A percentile compares a stretch with the other conserved stretches of the same genome.
Evolutionary conservation across 805 yeast genomes (phyloP).

Genomic region (Cyberlindnera xylosilytica): DNA sequence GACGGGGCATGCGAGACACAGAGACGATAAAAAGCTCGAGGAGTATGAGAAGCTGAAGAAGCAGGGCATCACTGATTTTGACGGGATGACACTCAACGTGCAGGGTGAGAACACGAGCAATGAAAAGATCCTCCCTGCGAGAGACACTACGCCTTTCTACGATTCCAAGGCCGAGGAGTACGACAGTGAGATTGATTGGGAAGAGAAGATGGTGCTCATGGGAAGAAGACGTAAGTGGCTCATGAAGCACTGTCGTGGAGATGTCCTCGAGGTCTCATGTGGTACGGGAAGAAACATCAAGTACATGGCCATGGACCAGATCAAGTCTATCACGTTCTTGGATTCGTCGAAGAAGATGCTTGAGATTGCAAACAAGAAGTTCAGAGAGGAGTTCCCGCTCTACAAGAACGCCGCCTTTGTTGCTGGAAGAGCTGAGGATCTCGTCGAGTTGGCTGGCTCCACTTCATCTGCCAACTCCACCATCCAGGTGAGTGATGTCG

Average conservation of each 20-base stretch:
- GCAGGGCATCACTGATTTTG: slow-evolving; percentile 31
- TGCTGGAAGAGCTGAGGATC: slow-evolving; percentile 84
- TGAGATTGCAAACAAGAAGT: slow-evolving; percentile 72
- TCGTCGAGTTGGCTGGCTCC: slow-evolving; percentile 50
- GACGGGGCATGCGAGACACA: slow-evolving; percentile 56
- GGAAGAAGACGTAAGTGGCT: slow-evolving; percentile 71
- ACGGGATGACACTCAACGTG: slow-evolving; percentile 28
- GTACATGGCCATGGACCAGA: slow-evolving; percentile 55
- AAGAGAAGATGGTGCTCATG: slow-evolving; percentile 43
- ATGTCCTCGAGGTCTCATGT: slow-evolving; percentile 89
- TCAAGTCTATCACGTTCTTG: slow-evolving; percentile 76
- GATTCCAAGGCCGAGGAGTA: slow-evolving; percentile 76
- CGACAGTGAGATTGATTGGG: slow-evolving; percentile 69
- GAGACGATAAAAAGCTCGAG: slow-evolving; percentile 57
- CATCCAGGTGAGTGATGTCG: slow-evolving; percentile 24
- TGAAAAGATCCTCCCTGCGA: slow-evolving; percentile 55
- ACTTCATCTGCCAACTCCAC: slow-evolving; percentile 5
- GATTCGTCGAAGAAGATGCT: slow-evolving; percentile 89
- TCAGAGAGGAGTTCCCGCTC: slow-evolving; percentile 61
- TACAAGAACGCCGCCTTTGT: slow-evolving; percentile 79
- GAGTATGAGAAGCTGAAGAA: slow-evolving; percentile 55
- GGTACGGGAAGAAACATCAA: slow-evolving; percentile 95
- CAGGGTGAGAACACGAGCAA: slow-evolving; percentile 33
- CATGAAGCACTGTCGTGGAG: slow-evolving; percentile 77
- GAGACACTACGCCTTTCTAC: slow-evolving; percentile 79